Percentiles rank a stretch among this genome's conserved stretches.
Conservation (phyloP, 352 stramenopile species). For the Globisporangium middletonii region DNA sequence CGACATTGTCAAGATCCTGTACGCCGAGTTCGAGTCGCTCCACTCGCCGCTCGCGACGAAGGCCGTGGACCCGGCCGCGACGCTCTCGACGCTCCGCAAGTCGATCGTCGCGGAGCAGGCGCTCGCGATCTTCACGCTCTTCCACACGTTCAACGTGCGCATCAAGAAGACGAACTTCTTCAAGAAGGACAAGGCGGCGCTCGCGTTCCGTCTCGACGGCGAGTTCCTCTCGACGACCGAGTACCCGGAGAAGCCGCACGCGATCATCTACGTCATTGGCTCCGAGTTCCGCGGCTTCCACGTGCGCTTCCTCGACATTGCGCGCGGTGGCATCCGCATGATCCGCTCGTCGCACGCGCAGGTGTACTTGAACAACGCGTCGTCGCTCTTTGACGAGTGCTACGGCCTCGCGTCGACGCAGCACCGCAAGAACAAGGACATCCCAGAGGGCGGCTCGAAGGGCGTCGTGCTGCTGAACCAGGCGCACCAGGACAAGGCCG, state of each 20-base stretch:
- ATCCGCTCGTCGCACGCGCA: conserved; percentile 70
- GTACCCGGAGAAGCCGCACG: conserved; percentile 88
- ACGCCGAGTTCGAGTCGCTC: conserved; percentile 69
- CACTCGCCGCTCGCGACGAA: conserved; percentile 43
- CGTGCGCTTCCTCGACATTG: conserved; percentile 96
- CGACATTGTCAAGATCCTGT: conserved; percentile 67
- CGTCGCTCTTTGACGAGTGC: conserved; percentile 95
- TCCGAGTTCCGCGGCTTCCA: conserved; percentile 97
- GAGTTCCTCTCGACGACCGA: conserved; percentile 70
- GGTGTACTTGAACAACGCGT: conserved; percentile 89
- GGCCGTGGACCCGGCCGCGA: conserved; percentile 37
- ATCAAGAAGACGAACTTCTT: conserved; percentile 86
- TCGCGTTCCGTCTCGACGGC: conserved; percentile 69
- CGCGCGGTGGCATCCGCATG: conserved; percentile 94
- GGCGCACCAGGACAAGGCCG: conserved; percentile 79
- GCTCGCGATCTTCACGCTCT: conserved; percentile 74
- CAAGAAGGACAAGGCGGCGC: conserved; percentile 65
- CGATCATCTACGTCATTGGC: conserved; percentile 93
- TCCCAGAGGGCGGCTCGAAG: conserved; percentile 97
- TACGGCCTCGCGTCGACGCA: conserved; percentile 96
- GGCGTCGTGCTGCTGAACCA: conserved; percentile 94
- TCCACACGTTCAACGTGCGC: conserved; percentile 81
- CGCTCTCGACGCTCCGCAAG: conserved; percentile 68
- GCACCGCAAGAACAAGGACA: conserved; percentile 99
- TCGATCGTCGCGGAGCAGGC: conserved; percentile 67